Conservation (phyloP, 2,329 filamentous ascomycete genomes). For the Fusarium mundagurra region DNA sequence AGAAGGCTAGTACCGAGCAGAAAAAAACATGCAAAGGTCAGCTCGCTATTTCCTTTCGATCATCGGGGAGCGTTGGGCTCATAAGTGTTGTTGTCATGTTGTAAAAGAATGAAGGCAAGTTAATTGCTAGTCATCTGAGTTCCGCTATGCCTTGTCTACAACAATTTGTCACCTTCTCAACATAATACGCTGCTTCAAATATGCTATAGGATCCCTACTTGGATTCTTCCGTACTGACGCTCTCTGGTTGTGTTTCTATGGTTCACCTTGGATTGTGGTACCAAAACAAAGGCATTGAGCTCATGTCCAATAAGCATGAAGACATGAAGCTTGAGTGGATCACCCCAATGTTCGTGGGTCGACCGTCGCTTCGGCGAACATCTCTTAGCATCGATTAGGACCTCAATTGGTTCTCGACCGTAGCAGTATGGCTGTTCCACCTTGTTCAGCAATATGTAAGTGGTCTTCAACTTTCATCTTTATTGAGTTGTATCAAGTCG, state of each 20-base stretch:
- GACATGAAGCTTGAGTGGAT: rapidly evolving
- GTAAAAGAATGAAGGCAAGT: rapidly evolving
- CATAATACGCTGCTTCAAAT: rapidly evolving
- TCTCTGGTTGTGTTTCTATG: no score
- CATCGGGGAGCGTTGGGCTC: rapidly evolving
- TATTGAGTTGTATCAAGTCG: no score
- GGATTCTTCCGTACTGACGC: rapidly evolving
- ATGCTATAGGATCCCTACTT: background rate
- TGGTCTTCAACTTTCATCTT: no score
- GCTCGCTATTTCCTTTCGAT: rapidly evolving
- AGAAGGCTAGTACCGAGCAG: rapidly evolving
- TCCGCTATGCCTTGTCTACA: no score
- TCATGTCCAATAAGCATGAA: background rate
- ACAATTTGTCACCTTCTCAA: rapidly evolving
- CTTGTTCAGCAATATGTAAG: background rate
- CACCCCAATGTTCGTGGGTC: background rate
- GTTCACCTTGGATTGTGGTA: rapidly evolving
- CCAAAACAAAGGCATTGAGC: background rate
- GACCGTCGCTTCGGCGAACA: background rate
- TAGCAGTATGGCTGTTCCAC: constrained; percentile 2
- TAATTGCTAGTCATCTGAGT: no score
- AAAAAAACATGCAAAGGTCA: rapidly evolving
- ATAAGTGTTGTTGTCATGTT: rapidly evolving
- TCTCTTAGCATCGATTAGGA: background rate
- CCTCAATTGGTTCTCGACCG: background rate